Evolutionary conservation across 1,284 basidiomycete species (phyloP).

Genomic region (Ceratobasidium sp.): DNA sequence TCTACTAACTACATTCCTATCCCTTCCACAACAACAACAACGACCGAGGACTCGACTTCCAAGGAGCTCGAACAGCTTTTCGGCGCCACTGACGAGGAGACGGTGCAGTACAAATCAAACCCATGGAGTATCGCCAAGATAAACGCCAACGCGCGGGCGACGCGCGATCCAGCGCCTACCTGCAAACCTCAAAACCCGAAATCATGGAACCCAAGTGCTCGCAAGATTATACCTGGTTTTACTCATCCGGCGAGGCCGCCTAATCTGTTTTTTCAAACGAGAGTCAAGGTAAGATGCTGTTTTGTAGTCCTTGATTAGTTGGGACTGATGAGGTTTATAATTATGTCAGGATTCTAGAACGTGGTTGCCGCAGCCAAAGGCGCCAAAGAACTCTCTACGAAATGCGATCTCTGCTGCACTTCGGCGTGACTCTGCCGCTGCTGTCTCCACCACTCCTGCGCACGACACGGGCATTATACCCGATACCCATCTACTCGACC

Average conservation of each 20-base stretch:
- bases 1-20: not conserved
- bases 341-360: not conserved
- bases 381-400: not conserved
- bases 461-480: not conserved
- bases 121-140: slow-evolving; percentile 42
- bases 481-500: not conserved
- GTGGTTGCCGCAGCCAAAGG: not conserved
- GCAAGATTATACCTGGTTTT: too few relatives aligned
- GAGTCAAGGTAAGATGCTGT: not conserved
- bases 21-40: not conserved
- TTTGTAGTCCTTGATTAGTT: too few relatives aligned
- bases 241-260: too few relatives aligned
- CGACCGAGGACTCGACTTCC: not conserved
- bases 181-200: not conserved
- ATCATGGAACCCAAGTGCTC: too few relatives aligned
- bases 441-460: not conserved
- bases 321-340: too few relatives aligned
- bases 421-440: not conserved
- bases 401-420: slow-evolving; percentile 30
- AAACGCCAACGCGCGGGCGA: slow-evolving; percentile 23
- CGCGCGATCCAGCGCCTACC: not conserved
- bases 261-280: too few relatives aligned
- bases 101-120: slow-evolving; percentile 25
- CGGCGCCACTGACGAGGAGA: slow-evolving; percentile 9
- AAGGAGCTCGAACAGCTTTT: slow-evolving; percentile 28